Evolutionary conservation across 1,284 basidiomycete species (phyloP).

Genomic region (Malassezia pachydermatis): DNA sequence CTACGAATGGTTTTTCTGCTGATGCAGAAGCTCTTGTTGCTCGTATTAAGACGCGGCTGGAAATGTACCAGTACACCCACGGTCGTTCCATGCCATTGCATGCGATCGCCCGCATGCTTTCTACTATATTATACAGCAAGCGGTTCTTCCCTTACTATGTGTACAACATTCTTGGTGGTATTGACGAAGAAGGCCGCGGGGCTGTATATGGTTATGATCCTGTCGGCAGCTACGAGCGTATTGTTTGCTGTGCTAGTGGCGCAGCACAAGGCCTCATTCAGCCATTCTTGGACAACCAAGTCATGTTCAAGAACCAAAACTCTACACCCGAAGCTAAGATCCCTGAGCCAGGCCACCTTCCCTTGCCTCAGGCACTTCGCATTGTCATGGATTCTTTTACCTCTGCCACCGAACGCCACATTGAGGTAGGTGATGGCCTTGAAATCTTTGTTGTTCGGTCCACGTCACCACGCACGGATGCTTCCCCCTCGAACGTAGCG

Average conservation of each 20-base stretch:
- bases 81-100: constrained; percentile 42
- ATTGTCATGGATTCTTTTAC: constrained; percentile 46
- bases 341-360: constrained; percentile 39
- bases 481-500: background rate
- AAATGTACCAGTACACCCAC: constrained; percentile 44
- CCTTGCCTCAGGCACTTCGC: constrained; percentile 32
- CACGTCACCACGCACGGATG: background rate
- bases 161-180: constrained; percentile 47
- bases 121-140: constrained; percentile 45
- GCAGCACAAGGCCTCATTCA: constrained; percentile 44
- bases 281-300: constrained; percentile 47
- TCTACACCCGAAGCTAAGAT: constrained; percentile 29
- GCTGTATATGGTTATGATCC: constrained; percentile 47
- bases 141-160: constrained; percentile 49
- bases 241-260: constrained; percentile 44
- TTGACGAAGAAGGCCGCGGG: constrained; percentile 45
- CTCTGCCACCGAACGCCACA: constrained; percentile 44
- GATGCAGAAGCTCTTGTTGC: constrained; percentile 45
- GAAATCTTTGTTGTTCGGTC: constrained; percentile 44
- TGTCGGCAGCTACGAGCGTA: constrained; percentile 45
- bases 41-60: constrained; percentile 35
- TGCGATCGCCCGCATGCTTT: constrained; percentile 45
- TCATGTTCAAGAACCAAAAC: constrained; percentile 46
- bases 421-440: constrained; percentile 46
- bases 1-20: constrained; percentile 44